A percentile compares a stretch with the other conserved stretches of the same genome.
Evolutionary conservation across 352 stramenopile genomes (phyloP).

Genomic region (Globisporangium nodosum): DNA sequence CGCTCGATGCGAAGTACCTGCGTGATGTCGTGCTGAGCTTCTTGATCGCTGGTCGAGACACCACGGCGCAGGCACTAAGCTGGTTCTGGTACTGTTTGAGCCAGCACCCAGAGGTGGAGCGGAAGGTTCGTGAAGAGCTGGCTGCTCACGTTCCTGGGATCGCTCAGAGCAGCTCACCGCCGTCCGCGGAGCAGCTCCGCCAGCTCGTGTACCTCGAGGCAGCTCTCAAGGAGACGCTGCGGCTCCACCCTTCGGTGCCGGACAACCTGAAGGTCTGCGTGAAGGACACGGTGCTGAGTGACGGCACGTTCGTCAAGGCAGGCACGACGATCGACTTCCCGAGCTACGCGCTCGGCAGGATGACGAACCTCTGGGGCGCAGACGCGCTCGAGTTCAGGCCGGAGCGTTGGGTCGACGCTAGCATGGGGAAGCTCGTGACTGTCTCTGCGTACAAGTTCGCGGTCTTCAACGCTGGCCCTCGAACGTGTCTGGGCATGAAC

Average conservation of each 20-base stretch:
- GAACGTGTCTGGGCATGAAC: conserved; percentile 63
- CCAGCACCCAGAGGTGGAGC: conserved; percentile 42
- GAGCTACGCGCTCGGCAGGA: conserved; percentile 51
- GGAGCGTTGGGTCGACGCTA: conserved; percentile 53
- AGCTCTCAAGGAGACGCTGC: conserved; percentile 50
- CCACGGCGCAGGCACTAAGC: conserved; percentile 56
- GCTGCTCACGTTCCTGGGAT: background rate
- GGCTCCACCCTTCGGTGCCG: conserved; percentile 48
- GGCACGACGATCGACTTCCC: conserved; percentile 27
- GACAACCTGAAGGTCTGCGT: conserved; percentile 23
- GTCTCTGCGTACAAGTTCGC: conserved; percentile 59
- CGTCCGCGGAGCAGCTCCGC: conserved; percentile 20
- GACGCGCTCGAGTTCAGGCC: conserved; percentile 61
- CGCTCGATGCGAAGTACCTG: conserved; percentile 31
- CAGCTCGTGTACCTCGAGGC: conserved; percentile 39
- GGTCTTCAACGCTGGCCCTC: conserved; percentile 64
- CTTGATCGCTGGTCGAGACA: conserved; percentile 74
- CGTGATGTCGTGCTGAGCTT: conserved; percentile 79
- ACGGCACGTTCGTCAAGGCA: conserved; percentile 50
- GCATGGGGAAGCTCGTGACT: conserved; percentile 20
- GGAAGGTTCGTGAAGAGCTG: conserved; percentile 44
- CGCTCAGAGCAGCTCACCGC: conserved; percentile 16
- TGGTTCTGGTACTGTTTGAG: conserved; percentile 66
- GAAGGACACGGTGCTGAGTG: conserved; percentile 42
- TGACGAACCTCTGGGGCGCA: conserved; percentile 45